Evolutionary conservation across 768 basidiomycete genomes (phyloP).

Genomic region (Auriculariales sp.): DNA sequence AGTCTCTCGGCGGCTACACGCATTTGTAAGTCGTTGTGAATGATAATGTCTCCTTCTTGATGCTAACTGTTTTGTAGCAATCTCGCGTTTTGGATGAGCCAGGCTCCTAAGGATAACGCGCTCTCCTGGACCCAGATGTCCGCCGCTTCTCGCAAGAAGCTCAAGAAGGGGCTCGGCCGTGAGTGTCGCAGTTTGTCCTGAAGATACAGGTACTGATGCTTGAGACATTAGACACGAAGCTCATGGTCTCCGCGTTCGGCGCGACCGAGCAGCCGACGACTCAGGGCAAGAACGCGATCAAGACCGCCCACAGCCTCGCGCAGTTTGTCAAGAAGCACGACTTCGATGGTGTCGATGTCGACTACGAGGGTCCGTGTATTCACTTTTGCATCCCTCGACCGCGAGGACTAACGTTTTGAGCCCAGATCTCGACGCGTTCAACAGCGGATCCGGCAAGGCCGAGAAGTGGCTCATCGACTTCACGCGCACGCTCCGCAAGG

Average conservation of each 20-base stretch:
- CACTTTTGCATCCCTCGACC: neutral
- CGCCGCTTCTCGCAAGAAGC: neutral
- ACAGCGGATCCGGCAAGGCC: slow-evolving; percentile 6
- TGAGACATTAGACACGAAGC: slow-evolving; percentile 12
- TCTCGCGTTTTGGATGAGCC: neutral
- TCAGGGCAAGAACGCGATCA: neutral
- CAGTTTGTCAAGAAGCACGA: neutral
- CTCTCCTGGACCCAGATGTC: neutral
- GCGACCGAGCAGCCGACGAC: neutral
- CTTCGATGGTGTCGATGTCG: slow-evolving; percentile 8
- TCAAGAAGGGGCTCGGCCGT: neutral
- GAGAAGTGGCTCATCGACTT: slow-evolving; percentile 6
- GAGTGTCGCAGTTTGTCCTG: no score
- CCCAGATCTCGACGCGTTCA: slow-evolving; percentile 4
- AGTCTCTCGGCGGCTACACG: neutral
- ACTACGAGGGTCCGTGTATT: slow-evolving; percentile 5
- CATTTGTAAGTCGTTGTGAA: neutral
- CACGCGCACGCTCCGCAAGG: slow-evolving; percentile 4
- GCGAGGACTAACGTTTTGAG: no score
- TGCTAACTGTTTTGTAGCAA: neutral
- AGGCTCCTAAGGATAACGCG: neutral
- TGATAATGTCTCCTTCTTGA: neutral
- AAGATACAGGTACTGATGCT: no score
- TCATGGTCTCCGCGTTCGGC: slow-evolving; percentile 8
- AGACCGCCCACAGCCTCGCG: neutral